A percentile compares a stretch with the other conserved stretches of the same genome.
Conservation (phyloP, 2,329 filamentous ascomycete genomes). For the Nannizziopsis arthrosporioides region DNA sequence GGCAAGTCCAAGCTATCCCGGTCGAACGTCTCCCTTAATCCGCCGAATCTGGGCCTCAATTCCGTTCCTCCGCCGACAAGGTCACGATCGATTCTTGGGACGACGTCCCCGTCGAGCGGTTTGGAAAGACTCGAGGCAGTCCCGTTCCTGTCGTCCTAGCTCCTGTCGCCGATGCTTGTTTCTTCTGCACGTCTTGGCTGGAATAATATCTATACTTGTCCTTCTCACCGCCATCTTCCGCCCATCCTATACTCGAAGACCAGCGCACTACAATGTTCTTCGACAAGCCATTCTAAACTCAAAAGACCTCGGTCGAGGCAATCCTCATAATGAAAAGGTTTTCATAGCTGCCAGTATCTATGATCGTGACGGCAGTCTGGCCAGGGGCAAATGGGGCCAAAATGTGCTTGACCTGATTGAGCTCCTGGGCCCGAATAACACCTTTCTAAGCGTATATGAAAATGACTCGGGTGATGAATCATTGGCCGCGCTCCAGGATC, state of each 20-base stretch:
- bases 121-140: constrained; percentile 1
- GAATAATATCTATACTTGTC: constrained; percentile 25
- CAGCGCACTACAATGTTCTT: constrained; percentile 40
- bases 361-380: constrained; percentile 49
- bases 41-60: constrained; percentile 22
- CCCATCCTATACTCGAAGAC: constrained; percentile 46
- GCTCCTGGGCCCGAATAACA: constrained; percentile 54
- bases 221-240: constrained; percentile 39
- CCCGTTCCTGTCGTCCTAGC: constrained; percentile 19
- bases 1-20: constrained; percentile 20
- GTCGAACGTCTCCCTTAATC: constrained; percentile 19
- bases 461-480: constrained; percentile 53
- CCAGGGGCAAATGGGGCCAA: constrained; percentile 53
- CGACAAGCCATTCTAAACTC: constrained; percentile 24
- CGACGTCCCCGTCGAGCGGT: neutral
- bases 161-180: constrained; percentile 24
- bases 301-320: constrained; percentile 35
- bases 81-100: constrained; percentile 12
- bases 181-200: constrained; percentile 21
- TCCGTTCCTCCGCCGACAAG: constrained; percentile 22
- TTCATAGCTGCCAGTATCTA: constrained; percentile 63
- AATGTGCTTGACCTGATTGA: constrained; percentile 51
- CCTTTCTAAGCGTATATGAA: constrained; percentile 63
- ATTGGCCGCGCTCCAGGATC: constrained; percentile 41
- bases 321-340: constrained; percentile 51